Conservation (phyloP, 768 basidiomycete genomes). For the Hydnum rufescens region DNA sequence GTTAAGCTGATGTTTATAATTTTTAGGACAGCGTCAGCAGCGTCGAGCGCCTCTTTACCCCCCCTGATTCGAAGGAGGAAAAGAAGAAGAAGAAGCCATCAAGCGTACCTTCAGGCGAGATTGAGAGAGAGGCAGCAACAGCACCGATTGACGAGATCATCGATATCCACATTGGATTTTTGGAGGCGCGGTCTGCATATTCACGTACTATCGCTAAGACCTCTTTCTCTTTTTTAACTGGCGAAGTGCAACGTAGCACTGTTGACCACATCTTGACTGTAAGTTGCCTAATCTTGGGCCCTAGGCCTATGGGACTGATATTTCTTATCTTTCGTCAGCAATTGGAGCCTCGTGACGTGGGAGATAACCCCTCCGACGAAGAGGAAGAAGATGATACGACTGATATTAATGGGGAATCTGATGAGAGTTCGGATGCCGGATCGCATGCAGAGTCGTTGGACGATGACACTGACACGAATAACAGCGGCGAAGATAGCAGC, state of each 20-base stretch:
- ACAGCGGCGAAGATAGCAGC: slow-evolving; percentile 1
- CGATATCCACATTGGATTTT: slow-evolving; percentile 74
- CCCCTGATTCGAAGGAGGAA: slow-evolving; percentile 2
- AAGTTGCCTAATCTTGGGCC: slow-evolving; percentile 26
- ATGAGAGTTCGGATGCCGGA: slow-evolving; percentile 16
- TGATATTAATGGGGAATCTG: slow-evolving; percentile 13
- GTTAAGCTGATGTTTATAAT: background rate
- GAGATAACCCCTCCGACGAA: slow-evolving; percentile 13
- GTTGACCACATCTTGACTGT: slow-evolving; percentile 69
- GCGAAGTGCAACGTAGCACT: slow-evolving; percentile 43
- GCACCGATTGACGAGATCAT: slow-evolving; percentile 69
- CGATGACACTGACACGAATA: slow-evolving; percentile 7
- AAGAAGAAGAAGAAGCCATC: slow-evolving; percentile 4
- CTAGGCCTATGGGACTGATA: no score
- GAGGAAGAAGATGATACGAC: slow-evolving; percentile 15
- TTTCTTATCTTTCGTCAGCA: slow-evolving; percentile 31
- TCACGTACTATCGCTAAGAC: slow-evolving; percentile 63
- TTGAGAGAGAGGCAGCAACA: no score
- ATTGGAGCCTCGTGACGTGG: slow-evolving; percentile 47
- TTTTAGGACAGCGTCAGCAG: background rate
- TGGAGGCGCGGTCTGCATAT: slow-evolving; percentile 69
- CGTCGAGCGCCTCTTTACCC: background rate
- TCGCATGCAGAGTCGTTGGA: slow-evolving; percentile 7
- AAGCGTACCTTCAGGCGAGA: slow-evolving; percentile 13
- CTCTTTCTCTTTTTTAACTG: slow-evolving; percentile 54